A percentile compares a stretch with the other conserved stretches of the same genome.
phyloP scores from a whole-genome alignment of 2,329 filamentous ascomycete genomes.

The Aspergillus sp. region DNA sequence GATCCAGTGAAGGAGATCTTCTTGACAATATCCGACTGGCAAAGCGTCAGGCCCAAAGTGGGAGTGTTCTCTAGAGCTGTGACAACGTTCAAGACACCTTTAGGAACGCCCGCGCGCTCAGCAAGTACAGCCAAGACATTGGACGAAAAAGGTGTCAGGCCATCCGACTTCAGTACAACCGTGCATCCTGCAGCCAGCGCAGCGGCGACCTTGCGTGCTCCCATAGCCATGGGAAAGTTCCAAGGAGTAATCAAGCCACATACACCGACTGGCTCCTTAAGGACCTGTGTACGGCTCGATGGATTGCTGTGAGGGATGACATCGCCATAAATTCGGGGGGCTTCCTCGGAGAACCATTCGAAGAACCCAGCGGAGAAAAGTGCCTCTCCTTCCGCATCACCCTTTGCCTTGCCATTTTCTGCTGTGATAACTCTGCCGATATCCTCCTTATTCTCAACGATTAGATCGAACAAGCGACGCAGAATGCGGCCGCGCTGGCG shows the following conservation, averaged over 20 bases:
- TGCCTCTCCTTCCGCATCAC: slow-evolving; percentile 58
- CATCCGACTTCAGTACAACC: slow-evolving; percentile 82
- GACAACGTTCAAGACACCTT: slow-evolving; percentile 82
- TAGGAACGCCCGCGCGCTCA: slow-evolving; percentile 79
- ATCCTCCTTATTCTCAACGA: slow-evolving; percentile 64
- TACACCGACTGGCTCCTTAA: slow-evolving; percentile 66
- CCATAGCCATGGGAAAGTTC: slow-evolving; percentile 59
- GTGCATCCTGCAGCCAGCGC: slow-evolving; percentile 85
- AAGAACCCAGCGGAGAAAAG: slow-evolving; percentile 59
- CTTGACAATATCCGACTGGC: slow-evolving; percentile 60
- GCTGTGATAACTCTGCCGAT: slow-evolving; percentile 63
- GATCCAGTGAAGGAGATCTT: slow-evolving; percentile 93
- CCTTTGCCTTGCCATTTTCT: slow-evolving; percentile 66
- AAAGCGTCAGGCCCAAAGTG: slow-evolving; percentile 60
- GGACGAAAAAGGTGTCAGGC: slow-evolving; percentile 84
- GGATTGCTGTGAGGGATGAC: slow-evolving; percentile 59
- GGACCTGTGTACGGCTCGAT: slow-evolving; percentile 58
- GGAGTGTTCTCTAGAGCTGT: slow-evolving; percentile 75
- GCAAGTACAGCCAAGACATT: slow-evolving; percentile 81
- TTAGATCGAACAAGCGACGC: slow-evolving; percentile 63
- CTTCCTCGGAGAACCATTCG: slow-evolving; percentile 63
- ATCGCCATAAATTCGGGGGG: slow-evolving; percentile 57
- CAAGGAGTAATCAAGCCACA: slow-evolving; percentile 67
- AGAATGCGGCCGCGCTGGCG: slow-evolving; percentile 61
- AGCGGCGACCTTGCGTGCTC: slow-evolving; percentile 50